Evolutionary conservation across 495 filamentous ascomycete species (phyloP).

Genomic region (Sordaria brevicollis): DNA sequence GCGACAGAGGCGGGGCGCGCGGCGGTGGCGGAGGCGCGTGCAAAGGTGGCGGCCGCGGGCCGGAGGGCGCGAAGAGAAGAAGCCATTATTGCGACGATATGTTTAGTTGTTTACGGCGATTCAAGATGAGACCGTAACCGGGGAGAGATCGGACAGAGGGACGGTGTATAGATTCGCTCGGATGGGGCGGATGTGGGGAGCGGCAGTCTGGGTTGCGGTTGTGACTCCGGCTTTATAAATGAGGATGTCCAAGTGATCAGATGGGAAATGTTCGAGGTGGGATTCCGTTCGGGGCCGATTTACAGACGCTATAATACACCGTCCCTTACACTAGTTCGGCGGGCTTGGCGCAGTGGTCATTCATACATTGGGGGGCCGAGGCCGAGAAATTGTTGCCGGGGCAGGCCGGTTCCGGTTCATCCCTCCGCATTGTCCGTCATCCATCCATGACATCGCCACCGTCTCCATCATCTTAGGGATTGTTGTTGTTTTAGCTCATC

Average conservation of each 20-base stretch:
- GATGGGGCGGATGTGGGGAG: neutral
- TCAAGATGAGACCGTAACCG: neutral
- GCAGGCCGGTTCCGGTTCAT: neutral
- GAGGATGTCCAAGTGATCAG: neutral
- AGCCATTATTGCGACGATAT: neutral
- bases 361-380: neutral
- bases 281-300: neutral
- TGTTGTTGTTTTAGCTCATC: neutral
- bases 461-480: neutral
- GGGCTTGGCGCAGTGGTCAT: neutral
- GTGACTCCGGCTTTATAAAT: neutral
- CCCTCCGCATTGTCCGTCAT: neutral
- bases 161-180: neutral
- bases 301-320: neutral
- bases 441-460: neutral
- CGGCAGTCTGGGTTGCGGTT: no score
- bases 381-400: neutral
- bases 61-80: conserved; percentile 2
- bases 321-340: neutral
- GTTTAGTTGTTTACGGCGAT: neutral
- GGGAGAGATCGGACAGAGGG: neutral
- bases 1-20: conserved; percentile 1
- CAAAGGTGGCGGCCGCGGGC: conserved; percentile 2
- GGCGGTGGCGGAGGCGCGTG: conserved; percentile 13
- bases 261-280: neutral